These are phyloP conservation scores for Candida gigantensis DNA, from an alignment of 1,139 yeast species.

Conservation along the genomic window DNA sequence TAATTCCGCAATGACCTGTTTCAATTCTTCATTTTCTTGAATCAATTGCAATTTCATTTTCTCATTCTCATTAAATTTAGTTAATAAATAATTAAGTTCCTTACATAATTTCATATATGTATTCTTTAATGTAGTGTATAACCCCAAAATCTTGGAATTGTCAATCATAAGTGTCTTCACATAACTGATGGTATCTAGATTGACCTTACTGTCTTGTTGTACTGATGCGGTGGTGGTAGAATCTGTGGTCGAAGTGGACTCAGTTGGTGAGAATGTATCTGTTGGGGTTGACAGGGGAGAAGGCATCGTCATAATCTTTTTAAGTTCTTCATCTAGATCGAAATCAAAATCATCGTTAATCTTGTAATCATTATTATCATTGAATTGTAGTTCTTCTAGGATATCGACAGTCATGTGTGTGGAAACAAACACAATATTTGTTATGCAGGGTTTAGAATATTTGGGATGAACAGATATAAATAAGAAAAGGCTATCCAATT, in stretches of 20 bases:
- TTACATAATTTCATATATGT: conserved; percentile 39
- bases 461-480: too few species aligned
- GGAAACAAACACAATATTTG: too few species aligned
- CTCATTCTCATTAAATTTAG: conserved; percentile 39
- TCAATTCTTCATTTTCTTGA: conserved; percentile 37
- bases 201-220: conserved; percentile 8
- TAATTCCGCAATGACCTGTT: conserved; percentile 27
- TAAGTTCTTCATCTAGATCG: conserved; percentile 12
- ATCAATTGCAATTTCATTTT: conserved; percentile 33
- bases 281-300: conserved; percentile 5
- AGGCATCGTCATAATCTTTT: conserved; percentile 5
- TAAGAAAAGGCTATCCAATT: too few species aligned
- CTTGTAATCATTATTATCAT: conserved; percentile 1
- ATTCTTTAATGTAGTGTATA: conserved; percentile 33
- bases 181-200: conserved; percentile 23
- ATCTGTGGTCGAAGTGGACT: conserved; percentile 4
- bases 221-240: conserved; percentile 1
- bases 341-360: conserved; percentile 7
- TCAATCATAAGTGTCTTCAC: conserved; percentile 33
- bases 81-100: conserved; percentile 36
- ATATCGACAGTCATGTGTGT: too few species aligned
- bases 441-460: too few species aligned
- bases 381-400: background rate
- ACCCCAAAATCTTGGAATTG: conserved; percentile 29
- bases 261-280: conserved; percentile 4